Conservation (phyloP, 2,329 filamentous ascomycete species). For the Colletotrichum musae region DNA sequence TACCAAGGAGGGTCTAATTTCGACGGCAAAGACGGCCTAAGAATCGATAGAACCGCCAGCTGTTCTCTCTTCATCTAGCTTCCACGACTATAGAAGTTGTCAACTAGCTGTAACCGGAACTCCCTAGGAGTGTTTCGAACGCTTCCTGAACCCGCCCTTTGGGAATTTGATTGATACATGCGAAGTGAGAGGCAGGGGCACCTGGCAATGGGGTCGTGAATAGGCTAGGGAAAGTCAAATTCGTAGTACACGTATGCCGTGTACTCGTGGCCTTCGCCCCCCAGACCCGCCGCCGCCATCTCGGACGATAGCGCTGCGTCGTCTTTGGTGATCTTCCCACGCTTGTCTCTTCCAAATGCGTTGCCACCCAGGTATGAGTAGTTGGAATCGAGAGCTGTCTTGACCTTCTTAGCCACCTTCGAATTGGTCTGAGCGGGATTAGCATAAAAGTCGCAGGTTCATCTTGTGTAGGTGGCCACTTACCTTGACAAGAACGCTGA, state of each 20-base stretch:
- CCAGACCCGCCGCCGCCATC: constrained; percentile 82
- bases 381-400: constrained; percentile 82
- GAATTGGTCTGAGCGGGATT: constrained; percentile 76
- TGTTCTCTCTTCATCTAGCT: background rate
- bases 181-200: constrained; percentile 1
- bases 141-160: background rate
- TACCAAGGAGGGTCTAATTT: constrained; percentile 75
- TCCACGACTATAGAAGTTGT: constrained; percentile 15
- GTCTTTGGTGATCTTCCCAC: constrained; percentile 91
- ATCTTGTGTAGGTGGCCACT: constrained; percentile 45
- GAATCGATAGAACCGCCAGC: background rate
- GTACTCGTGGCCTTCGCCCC: constrained; percentile 85
- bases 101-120: constrained; percentile 3
- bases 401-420: constrained; percentile 87
- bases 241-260: constrained; percentile 98
- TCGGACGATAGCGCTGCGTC: constrained; percentile 85
- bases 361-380: constrained; percentile 97
- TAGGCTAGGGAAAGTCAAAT: constrained; percentile 77
- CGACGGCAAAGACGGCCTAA: constrained; percentile 49
- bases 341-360: constrained; percentile 93
- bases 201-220: background rate
- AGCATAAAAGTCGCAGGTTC: background rate
- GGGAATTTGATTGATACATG: constrained; percentile 15
- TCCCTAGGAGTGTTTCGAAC: constrained; percentile 7
- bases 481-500: constrained; percentile 89